Evolutionary conservation across 192 early-diverging fungal genomes (phyloP).

Genomic region (Spinellus fusiger): DNA sequence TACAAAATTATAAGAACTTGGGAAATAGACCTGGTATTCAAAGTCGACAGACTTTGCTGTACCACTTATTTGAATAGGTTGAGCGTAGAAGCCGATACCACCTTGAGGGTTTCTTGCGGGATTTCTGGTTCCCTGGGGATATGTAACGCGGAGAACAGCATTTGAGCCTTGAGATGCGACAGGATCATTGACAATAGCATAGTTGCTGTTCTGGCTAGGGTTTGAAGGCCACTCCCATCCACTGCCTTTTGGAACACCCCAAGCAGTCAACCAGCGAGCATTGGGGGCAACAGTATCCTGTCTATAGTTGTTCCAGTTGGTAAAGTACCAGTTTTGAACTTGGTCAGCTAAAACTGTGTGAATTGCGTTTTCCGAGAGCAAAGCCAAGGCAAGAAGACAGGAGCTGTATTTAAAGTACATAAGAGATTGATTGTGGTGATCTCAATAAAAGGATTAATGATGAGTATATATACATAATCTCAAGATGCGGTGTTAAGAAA

Average conservation of each 20-base stretch:
- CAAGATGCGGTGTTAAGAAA: no score
- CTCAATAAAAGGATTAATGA: no score
- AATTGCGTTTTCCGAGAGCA: no score
- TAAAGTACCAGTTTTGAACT: conserved; percentile 4
- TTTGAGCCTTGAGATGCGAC: not conserved
- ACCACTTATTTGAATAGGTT: conserved; percentile 8
- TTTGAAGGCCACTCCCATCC: conserved; percentile 7
- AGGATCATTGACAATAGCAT: conserved; percentile 17
- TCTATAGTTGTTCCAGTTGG: conserved; percentile 11
- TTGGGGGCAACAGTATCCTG: not conserved
- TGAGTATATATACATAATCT: no score
- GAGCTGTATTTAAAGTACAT: no score
- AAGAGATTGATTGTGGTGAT: no score
- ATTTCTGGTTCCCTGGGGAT: conserved; percentile 20
- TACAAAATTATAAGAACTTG: conserved; percentile 43
- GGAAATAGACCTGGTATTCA: conserved; percentile 37
- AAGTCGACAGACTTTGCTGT: conserved; percentile 3
- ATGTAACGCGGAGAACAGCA: conserved; percentile 19
- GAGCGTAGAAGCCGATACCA: conserved; percentile 29
- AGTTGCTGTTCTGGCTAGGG: not conserved
- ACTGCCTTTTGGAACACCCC: conserved; percentile 1
- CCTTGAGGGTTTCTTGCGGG: conserved; percentile 12
- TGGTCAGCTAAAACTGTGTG: no score
- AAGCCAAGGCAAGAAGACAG: no score
- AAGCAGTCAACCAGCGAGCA: not conserved